Base-by-base conservation (phyloP, 2,329 filamentous ascomycete genomes). In the Fusarium nanum region DNA sequence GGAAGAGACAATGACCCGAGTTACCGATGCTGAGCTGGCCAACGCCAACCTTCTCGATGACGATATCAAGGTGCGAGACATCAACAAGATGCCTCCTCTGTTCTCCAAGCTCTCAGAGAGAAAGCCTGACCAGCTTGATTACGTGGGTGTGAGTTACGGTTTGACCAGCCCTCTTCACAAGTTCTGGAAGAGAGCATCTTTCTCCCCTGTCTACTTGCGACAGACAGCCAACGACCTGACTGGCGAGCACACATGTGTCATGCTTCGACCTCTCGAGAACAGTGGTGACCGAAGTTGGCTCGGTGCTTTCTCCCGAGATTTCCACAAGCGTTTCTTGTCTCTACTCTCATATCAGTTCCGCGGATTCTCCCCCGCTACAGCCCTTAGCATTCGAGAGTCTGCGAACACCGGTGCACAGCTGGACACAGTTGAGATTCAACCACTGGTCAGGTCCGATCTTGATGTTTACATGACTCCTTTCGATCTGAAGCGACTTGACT, bases 201-300 rank as follows among this genome's bases (percentile, higher is more conserved):
- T 98, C 78, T 89, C 90, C 4, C 96, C 96, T 0, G 93, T 99
- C 1, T 99, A 99, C 76, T 87, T 99, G 16, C 89, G 96, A 34
- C 96, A 99, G 83, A 99, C 97, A 4, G 87, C 96, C 54, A 99
- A 98, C 78, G 96, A 98, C 60, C 86, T 99, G 47, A 99, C 97
- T 0, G 96, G 96, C 58, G 96, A 99, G 81, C 96, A 99, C 79
- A 97, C 96, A 0, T 98, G 94, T 78, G 95, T 99, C 28, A 99
- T 99, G 97, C 87, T 99, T 50, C 89, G 93, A 60, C 92, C 94
- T 3, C 85, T 99, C 9, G 86, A 88, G 63, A 84, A 81, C 55
- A 85, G 84, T 56, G 90, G 89, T 44, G 93, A 97, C 72, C 85
- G 84, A 60, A 89, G 88, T 75, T 98, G 96, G 96, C 89, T 98